Base-by-base conservation (phyloP, 225 moss, liverwort and hornwort species). In the Thuidium tamariscinum region DNA sequence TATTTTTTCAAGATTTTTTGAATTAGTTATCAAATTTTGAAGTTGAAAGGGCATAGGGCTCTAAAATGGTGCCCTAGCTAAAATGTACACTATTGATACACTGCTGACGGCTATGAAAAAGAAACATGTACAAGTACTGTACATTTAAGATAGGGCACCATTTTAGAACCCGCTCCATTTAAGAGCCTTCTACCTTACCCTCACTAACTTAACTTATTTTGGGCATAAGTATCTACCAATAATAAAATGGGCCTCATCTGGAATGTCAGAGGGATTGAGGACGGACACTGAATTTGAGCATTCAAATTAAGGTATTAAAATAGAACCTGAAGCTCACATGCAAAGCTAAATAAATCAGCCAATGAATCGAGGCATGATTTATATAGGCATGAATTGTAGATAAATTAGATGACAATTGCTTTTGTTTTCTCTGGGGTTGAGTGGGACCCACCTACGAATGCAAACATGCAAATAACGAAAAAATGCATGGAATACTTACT, bases 381-480 rank as follows among this genome's bases (percentile, higher is more conserved):
- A 34, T 13, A 51, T 52, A 44, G 44, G 44, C 44, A 44, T 44
- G 44, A 44, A 52, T 37, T n/a, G 36, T 36, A 20, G 3, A 22
- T 30, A 67, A 67, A 11, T 1, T 37, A 68, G 1, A 42, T 26
- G 27, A 5, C 42, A 71, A 11, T 72, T 30, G 11, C 18, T 48
- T 26, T 30, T 30, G 30, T 11, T 18, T 72, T 19, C 10, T 29
- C 10, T 3, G 6, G 18, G 72, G 0, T 8, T 0, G 11, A 41
- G 44, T 5, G 29, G 3, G 72, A 27, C 30, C 30, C 2, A 46
- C 18, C 39, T 44, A 18, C 7, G 3, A 6, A 17, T 5, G 2
- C 13, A 2, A 16, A 5, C 9, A 27, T 14, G 6, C 7, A 4
- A 8, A 0, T 0, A 46, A 6, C 0, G 1, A 5, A 48, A 30